phyloP scores from a whole-genome alignment of 2,329 filamentous ascomycete genomes.

The Fusarium sublunatum region DNA sequence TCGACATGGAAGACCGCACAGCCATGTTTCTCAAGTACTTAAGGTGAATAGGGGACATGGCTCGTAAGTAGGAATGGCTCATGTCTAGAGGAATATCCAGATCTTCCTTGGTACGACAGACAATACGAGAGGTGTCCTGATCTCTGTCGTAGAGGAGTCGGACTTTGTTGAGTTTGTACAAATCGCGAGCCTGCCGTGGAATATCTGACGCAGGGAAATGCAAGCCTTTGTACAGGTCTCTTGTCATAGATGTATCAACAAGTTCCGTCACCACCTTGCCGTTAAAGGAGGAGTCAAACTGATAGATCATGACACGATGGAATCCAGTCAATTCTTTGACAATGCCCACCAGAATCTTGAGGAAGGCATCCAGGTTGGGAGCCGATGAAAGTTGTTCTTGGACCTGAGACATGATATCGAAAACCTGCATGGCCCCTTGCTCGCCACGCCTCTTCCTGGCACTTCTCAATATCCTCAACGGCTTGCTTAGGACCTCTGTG shows the following conservation, averaged over 20 bases:
- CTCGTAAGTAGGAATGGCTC: constrained; percentile 84
- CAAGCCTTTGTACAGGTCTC: constrained; percentile 86
- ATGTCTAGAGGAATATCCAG: constrained; percentile 82
- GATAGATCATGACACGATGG: constrained; percentile 92
- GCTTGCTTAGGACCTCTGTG: constrained; percentile 79
- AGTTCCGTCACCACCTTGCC: constrained; percentile 89
- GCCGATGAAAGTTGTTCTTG: constrained; percentile 86
- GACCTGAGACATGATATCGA: constrained; percentile 91
- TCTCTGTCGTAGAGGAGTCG: constrained; percentile 88
- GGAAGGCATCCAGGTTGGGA: constrained; percentile 74
- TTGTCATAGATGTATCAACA: constrained; percentile 81
- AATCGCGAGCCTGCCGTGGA: constrained; percentile 84
- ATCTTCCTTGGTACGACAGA: constrained; percentile 81
- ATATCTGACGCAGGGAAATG: constrained; percentile 92
- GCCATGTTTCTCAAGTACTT: constrained; percentile 92
- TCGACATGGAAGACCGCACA: constrained; percentile 93
- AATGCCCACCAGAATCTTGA: constrained; percentile 85
- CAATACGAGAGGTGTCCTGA: constrained; percentile 80
- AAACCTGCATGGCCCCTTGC: constrained; percentile 87
- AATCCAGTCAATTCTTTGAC: constrained; percentile 92
- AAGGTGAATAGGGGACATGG: constrained; percentile 90
- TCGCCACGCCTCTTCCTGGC: constrained; percentile 81
- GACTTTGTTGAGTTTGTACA: constrained; percentile 92
- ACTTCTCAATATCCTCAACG: constrained; percentile 79
- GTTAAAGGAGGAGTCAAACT: constrained; percentile 86